Percentiles rank a stretch among this genome's conserved stretches.
Evolutionary conservation across 345 rosid species (phyloP).

Genomic region (Salix purpurea): DNA sequence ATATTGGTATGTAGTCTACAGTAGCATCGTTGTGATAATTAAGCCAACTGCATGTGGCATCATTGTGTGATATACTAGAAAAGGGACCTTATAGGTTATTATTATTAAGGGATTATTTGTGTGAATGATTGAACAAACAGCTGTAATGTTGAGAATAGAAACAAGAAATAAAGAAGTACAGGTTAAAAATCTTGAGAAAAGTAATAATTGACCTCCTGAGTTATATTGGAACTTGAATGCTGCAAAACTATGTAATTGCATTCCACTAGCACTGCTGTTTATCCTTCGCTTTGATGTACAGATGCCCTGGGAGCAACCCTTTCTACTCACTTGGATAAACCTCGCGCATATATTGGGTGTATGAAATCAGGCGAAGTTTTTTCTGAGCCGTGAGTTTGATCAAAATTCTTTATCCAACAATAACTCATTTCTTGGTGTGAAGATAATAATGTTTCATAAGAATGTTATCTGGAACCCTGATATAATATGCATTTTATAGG

Average conservation of each 20-base stretch:
- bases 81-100: not conserved
- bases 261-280: not conserved
- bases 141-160: not conserved
- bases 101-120: not conserved
- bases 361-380: constrained; percentile 80
- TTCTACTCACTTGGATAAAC: constrained; percentile 53
- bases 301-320: constrained; percentile 72
- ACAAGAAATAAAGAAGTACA: not conserved
- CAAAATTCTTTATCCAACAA: not conserved
- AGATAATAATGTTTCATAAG: not conserved
- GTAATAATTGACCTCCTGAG: not conserved
- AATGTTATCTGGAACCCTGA: not conserved
- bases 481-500: constrained; percentile 33
- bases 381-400: constrained; percentile 62
- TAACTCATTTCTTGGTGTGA: not conserved
- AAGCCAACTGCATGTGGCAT: not conserved
- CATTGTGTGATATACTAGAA: not conserved
- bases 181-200: not conserved
- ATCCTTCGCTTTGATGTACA: constrained; percentile 21
- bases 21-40: not conserved
- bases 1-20: constrained; percentile 50
- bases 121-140: not conserved
- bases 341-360: constrained; percentile 78
- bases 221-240: constrained; percentile 4
- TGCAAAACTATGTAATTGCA: not conserved